phyloP scores from a whole-genome alignment of 257 asterid genomes.

The Ballota nigra region DNA sequence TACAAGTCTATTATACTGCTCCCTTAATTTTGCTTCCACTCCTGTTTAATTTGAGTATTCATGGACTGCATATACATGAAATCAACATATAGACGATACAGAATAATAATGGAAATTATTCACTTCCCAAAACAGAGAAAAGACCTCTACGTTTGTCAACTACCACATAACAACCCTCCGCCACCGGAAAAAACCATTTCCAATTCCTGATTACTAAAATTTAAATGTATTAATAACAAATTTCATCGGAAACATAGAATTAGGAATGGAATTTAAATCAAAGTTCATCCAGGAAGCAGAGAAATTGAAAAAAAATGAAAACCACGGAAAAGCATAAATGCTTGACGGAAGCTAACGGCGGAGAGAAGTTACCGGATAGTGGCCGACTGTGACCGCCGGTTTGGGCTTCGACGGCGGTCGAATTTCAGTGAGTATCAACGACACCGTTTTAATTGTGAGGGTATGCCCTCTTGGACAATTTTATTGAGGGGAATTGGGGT shows the following conservation, averaged over 20 bases:
- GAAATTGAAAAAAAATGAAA: background rate
- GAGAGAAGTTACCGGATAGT: background rate
- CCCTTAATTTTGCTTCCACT: too few relatives aligned
- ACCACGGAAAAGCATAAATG: background rate
- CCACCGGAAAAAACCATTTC: background rate
- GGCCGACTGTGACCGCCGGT: background rate
- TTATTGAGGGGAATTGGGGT: too few relatives aligned
- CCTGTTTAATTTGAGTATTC: too few relatives aligned
- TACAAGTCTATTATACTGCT: too few relatives aligned
- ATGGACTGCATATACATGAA: too few relatives aligned
- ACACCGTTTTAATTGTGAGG: too few relatives aligned
- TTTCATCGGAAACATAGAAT: background rate
- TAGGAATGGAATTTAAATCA: background rate
- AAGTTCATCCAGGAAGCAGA: background rate
- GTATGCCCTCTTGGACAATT: too few relatives aligned
- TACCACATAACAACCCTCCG: too few relatives aligned
- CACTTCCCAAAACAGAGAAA: too few relatives aligned
- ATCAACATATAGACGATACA: too few relatives aligned
- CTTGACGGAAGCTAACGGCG: background rate
- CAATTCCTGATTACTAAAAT: background rate
- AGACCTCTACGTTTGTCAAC: too few relatives aligned
- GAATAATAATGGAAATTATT: too few relatives aligned
- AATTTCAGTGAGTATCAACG: background rate
- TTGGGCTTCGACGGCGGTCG: background rate
- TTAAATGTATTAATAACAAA: background rate